phyloP scores from a whole-genome alignment of 345 rosid genomes.

The Euphorbia tirucalli region DNA sequence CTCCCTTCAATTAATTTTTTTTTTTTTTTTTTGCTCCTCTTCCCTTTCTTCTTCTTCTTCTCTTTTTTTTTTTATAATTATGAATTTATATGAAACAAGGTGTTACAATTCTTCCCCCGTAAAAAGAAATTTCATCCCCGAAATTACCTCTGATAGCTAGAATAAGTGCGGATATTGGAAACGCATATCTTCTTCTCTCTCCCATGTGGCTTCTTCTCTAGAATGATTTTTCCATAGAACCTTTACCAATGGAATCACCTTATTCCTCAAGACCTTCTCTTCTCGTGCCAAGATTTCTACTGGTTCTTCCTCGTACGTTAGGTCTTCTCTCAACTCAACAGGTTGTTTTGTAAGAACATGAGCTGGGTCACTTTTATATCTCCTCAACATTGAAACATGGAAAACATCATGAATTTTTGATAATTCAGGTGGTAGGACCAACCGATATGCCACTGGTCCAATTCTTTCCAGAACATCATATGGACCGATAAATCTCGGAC shows the following conservation, averaged over 20 bases:
- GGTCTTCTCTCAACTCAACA: background rate
- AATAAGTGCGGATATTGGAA: too few relatives aligned
- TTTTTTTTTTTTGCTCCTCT: too few relatives aligned
- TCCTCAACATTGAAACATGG: background rate
- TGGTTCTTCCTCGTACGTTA: background rate
- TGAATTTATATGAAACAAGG: too few relatives aligned
- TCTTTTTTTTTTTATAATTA: too few relatives aligned
- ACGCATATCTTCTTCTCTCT: too few relatives aligned
- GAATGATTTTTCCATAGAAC: background rate
- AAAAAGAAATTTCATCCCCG: too few relatives aligned
- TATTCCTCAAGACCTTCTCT: background rate
- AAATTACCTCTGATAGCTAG: too few relatives aligned
- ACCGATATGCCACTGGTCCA: background rate
- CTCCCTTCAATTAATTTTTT: too few relatives aligned
- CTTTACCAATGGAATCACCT: too few relatives aligned
- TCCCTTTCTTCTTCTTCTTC: too few relatives aligned
- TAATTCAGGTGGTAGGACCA: background rate
- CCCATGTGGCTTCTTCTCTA: background rate
- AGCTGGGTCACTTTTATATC: background rate
- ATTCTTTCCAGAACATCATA: background rate
- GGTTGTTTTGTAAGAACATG: background rate
- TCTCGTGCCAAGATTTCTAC: background rate
- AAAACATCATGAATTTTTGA: background rate
- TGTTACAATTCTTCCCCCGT: too few relatives aligned
- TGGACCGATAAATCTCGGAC: background rate